Evolutionary conservation across 495 filamentous ascomycete genomes (phyloP).

Genomic region (Aspergillus bertholletiae): DNA sequence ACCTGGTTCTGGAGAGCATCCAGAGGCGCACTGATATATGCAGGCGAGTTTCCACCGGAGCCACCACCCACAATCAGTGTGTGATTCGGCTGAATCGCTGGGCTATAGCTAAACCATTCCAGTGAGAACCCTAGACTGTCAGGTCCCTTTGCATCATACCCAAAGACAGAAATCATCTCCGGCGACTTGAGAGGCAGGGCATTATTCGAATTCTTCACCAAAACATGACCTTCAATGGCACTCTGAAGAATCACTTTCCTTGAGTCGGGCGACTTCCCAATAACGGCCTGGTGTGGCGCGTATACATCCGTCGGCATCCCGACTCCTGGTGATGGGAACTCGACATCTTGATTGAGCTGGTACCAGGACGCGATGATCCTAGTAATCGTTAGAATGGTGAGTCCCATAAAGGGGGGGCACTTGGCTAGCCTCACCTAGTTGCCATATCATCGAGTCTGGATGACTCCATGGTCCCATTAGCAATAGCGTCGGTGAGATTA

Average conservation of each 20-base stretch:
- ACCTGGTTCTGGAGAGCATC: slow-evolving; percentile 52
- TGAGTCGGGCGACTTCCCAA: slow-evolving; percentile 50
- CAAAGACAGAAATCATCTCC: slow-evolving; percentile 55
- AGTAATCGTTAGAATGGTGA: slow-evolving; percentile 56
- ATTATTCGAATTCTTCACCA: slow-evolving; percentile 56
- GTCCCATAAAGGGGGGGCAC: neutral
- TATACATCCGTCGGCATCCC: slow-evolving; percentile 58
- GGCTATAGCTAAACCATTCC: neutral
- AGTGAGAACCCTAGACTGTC: neutral
- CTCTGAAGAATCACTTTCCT: slow-evolving; percentile 47
- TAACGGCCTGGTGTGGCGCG: slow-evolving; percentile 61
- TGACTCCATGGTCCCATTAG: slow-evolving; percentile 42
- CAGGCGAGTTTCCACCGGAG: slow-evolving; percentile 59
- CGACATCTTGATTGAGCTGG: slow-evolving; percentile 70
- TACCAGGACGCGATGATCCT: slow-evolving; percentile 85
- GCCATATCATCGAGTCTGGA: slow-evolving; percentile 55
- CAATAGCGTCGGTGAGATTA: slow-evolving; percentile 49
- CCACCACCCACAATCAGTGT: slow-evolving; percentile 63
- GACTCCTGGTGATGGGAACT: slow-evolving; percentile 51
- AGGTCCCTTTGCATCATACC: slow-evolving; percentile 59
- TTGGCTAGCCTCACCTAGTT: slow-evolving; percentile 52
- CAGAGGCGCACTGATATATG: slow-evolving; percentile 51
- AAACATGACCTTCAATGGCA: slow-evolving; percentile 46
- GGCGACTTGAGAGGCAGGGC: slow-evolving; percentile 51
- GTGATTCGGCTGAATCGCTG: slow-evolving; percentile 38